Percentiles rank a stretch among this genome's conserved stretches.
Evolutionary conservation across 352 stramenopile species (phyloP).

Genomic region (Phytophthora constricta): DNA sequence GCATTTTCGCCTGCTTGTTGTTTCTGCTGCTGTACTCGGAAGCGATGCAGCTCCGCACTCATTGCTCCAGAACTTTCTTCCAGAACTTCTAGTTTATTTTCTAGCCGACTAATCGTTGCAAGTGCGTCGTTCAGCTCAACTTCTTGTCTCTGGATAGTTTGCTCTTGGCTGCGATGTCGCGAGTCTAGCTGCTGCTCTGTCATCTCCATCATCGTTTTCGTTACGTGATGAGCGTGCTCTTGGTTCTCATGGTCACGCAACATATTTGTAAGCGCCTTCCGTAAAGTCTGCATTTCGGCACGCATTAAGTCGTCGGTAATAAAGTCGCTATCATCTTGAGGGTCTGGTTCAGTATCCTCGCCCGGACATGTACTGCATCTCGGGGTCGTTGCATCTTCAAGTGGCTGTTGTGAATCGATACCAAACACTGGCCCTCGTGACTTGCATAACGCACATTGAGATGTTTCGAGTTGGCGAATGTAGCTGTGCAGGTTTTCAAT

Average conservation of each 20-base stretch:
- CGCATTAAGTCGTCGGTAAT: conserved; percentile 54
- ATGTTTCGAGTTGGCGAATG: conserved; percentile 54
- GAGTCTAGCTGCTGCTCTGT: conserved; percentile 28
- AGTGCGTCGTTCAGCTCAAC: conserved; percentile 33
- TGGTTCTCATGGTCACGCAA: conserved; percentile 42
- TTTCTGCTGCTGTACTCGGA: conserved; percentile 23
- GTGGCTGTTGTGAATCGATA: not conserved
- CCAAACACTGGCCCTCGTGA: conserved; percentile 1
- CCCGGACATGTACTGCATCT: not conserved
- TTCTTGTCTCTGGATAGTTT: conserved; percentile 44
- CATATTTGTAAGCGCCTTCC: conserved; percentile 47
- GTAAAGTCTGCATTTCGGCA: conserved; percentile 55
- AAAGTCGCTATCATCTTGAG: conserved; percentile 1
- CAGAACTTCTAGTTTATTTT: conserved; percentile 37
- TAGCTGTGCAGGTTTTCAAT: conserved; percentile 66
- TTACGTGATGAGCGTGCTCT: conserved; percentile 37
- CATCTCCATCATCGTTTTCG: conserved; percentile 28
- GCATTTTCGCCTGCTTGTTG: conserved; percentile 41
- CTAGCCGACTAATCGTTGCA: conserved; percentile 25
- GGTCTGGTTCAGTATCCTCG: conserved; percentile 4
- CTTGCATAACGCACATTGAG: conserved; percentile 23
- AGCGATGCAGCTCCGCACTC: conserved; percentile 26
- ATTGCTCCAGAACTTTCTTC: conserved; percentile 27
- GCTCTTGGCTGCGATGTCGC: conserved; percentile 36
- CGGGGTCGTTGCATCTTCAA: not conserved